Conservation (phyloP, 768 basidiomycete genomes). For the Amanita pallidorosea region DNA sequence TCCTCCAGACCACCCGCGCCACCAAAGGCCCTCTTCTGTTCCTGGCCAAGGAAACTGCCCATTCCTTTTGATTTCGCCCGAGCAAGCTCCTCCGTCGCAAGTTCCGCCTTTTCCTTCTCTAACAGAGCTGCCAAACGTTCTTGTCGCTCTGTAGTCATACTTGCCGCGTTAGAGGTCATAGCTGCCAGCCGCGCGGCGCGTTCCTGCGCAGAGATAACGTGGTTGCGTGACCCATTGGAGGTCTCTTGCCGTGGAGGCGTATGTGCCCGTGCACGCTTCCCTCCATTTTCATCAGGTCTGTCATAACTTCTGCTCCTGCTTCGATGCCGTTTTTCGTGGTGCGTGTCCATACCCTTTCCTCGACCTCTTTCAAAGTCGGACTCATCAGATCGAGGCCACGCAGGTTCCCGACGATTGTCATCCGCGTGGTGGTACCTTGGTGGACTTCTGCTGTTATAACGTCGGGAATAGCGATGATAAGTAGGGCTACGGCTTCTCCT, state of each 20-base stretch:
- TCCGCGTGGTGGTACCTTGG: constrained; percentile 15
- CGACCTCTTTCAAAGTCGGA: constrained; percentile 26
- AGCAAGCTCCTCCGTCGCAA: constrained; percentile 59
- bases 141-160: constrained; percentile 57
- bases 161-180: constrained; percentile 71
- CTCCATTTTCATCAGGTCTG: constrained; percentile 13
- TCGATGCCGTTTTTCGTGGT: constrained; percentile 26
- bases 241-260: constrained; percentile 24
- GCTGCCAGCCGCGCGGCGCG: constrained; percentile 84
- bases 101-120: constrained; percentile 69
- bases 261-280: constrained; percentile 43
- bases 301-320: constrained; percentile 24
- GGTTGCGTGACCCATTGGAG: constrained; percentile 13
- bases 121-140: constrained; percentile 58
- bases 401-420: constrained; percentile 20
- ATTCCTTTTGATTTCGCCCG: constrained; percentile 67
- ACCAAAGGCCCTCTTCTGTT: constrained; percentile 79
- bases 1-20: constrained; percentile 73
- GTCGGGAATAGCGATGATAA: constrained; percentile 15
- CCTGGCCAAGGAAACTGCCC: constrained; percentile 71
- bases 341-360: constrained; percentile 17
- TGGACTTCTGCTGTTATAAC: constrained; percentile 19
- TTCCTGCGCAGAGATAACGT: constrained; percentile 27
- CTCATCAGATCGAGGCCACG: constrained; percentile 42
- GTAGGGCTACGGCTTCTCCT: constrained; percentile 22